Evolutionary conservation across 1,139 yeast species (phyloP).

Genomic region (Yamadazyma mexicana): DNA sequence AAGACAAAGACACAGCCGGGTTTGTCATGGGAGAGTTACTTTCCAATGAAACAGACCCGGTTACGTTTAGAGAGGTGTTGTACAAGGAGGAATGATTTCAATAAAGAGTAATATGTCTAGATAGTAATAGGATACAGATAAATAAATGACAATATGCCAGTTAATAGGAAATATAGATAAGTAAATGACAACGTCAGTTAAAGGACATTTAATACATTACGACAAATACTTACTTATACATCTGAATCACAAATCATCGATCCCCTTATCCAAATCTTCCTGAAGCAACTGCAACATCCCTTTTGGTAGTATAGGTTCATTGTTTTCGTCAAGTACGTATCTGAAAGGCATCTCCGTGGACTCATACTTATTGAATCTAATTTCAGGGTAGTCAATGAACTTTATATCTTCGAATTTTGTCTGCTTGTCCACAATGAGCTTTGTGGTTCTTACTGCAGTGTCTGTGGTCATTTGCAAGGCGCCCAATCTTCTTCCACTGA

Average conservation of each 20-base stretch:
- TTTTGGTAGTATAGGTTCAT: slow-evolving; percentile 79
- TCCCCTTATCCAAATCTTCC: slow-evolving; percentile 75
- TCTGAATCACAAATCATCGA: slow-evolving; percentile 65
- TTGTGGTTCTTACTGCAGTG: slow-evolving; percentile 92
- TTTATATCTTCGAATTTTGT: slow-evolving; percentile 66
- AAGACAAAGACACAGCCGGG: slow-evolving; percentile 81
- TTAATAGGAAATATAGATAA: too few species aligned
- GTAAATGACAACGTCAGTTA: neutral
- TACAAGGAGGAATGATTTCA: slow-evolving; percentile 17
- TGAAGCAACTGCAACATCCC: slow-evolving; percentile 90
- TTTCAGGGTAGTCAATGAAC: slow-evolving; percentile 92
- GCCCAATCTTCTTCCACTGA: slow-evolving; percentile 84
- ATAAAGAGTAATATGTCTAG: too few species aligned
- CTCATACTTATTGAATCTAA: slow-evolving; percentile 82
- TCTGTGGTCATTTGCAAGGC: slow-evolving; percentile 95
- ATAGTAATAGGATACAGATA: neutral
- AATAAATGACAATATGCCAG: too few species aligned
- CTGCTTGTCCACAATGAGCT: slow-evolving; percentile 62
- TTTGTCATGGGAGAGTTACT: slow-evolving; percentile 64
- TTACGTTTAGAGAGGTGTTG: slow-evolving; percentile 25
- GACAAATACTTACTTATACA: too few species aligned
- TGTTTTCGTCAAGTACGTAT: slow-evolving; percentile 64
- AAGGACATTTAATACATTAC: neutral
- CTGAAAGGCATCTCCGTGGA: slow-evolving; percentile 98
- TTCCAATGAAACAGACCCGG: slow-evolving; percentile 19